These are phyloP conservation scores for Aspergillus sp. DNA, from an alignment of 2,329 filamentous ascomycete species.

Conservation along the genomic window DNA sequence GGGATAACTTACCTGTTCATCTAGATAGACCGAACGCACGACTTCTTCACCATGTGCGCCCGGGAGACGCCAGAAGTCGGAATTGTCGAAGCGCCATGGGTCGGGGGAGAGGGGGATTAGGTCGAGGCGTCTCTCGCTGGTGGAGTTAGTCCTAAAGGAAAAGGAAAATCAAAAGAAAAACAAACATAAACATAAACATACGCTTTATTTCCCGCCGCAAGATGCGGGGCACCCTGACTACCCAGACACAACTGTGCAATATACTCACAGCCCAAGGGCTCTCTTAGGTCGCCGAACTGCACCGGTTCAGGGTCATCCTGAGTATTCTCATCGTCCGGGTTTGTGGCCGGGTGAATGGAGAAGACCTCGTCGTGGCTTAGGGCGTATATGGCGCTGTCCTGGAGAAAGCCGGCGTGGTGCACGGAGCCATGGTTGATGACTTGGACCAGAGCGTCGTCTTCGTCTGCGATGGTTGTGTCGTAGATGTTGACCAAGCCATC, in stretches of 20 bases:
- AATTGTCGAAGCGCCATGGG: constrained; percentile 34
- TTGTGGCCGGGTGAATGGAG: constrained; percentile 48
- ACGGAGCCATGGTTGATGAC: constrained; percentile 57
- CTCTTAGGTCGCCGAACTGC: constrained; percentile 50
- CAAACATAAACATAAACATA: constrained; percentile 18
- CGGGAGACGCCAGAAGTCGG: constrained; percentile 35
- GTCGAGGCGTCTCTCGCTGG: constrained; percentile 35
- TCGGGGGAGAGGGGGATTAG: constrained; percentile 31
- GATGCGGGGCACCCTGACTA: constrained; percentile 30
- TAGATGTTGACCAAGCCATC: constrained; percentile 57
- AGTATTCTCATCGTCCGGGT: constrained; percentile 42
- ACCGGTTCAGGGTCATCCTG: constrained; percentile 35
- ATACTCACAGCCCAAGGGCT: constrained; percentile 50
- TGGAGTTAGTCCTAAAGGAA: background rate
- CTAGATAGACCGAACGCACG: constrained; percentile 39
- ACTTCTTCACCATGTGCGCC: constrained; percentile 43
- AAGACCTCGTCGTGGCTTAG: constrained; percentile 56
- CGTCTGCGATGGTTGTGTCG: constrained; percentile 48
- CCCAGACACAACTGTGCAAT: constrained; percentile 47
- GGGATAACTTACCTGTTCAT: constrained; percentile 32
- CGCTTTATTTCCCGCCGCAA: constrained; percentile 45
- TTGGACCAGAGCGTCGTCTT: constrained; percentile 56
- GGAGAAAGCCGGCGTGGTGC: constrained; percentile 54
- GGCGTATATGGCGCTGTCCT: constrained; percentile 45
- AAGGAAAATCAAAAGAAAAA: background rate